Base-by-base conservation (phyloP, 257 asterid genomes). In the Nicotiana paniculata region DNA sequence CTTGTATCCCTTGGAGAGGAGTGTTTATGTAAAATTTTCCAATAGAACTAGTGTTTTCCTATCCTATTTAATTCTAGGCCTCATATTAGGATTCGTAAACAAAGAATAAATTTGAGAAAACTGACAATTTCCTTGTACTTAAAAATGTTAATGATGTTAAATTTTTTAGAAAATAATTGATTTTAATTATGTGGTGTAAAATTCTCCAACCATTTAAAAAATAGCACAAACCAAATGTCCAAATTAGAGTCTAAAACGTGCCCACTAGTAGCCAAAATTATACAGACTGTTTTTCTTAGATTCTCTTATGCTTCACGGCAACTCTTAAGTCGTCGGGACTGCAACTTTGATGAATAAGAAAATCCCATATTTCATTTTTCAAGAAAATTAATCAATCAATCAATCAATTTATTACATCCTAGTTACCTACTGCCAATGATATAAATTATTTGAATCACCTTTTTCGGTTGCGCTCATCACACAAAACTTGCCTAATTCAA, bases 251-350 rank as follows among this genome's bases (percentile, higher is more conserved):
- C 43, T 48, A 74, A 26, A 74, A 74, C 79, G 79, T 74, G 79
- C 43, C 15, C 63, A 74, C 26, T 24, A 74, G 26, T 74, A 26
- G 63, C 63, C 79, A 72, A 46, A 68, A 69, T n/a, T 39, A 39
- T 69, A 13, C 77, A 46, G 79, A 74, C 43, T 74, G 79, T 74
- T 74, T 53, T 74, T 74, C 43, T 7, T 26, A 21, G 79, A 74
- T 48, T 74, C 12, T 24, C 79, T 24, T 74, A 74, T 51, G 16
- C 79, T 48, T n/a, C 79, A 74, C 79, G 79, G 39, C 79, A 74
- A 48, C 79, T 74, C 43, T 43, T 46, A 46, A 72, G 77, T 21
- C 78, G 59, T 46, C 78, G 78, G 21, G 37, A 7, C 21, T 21
- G 3, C 78, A 72, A 46, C 61, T 72, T 70, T 39, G 33, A 70